phyloP scores from a whole-genome alignment of 1,284 basidiomycete genomes.

The Neotropicomus parvogracilis region DNA sequence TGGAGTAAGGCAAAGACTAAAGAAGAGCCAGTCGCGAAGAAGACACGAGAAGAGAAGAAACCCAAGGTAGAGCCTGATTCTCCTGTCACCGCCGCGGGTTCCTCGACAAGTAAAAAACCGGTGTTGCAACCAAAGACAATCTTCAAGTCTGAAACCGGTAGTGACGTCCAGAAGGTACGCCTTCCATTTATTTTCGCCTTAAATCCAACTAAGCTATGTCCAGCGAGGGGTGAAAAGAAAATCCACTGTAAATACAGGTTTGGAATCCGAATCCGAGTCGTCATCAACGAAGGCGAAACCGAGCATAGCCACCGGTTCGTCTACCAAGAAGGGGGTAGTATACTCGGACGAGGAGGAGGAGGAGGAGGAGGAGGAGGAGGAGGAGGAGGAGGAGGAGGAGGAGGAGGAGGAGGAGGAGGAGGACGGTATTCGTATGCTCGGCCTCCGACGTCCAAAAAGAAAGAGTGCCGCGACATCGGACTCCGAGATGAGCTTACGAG shows the following conservation, averaged over 20 bases:
- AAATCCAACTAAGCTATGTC: conserved; percentile 7
- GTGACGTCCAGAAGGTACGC: conserved; percentile 11
- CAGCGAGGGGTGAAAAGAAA: conserved; percentile 62
- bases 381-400: conserved; percentile 59
- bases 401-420: conserved; percentile 66
- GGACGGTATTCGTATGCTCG: conserved; percentile 30
- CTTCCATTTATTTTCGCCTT: background rate
- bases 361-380: conserved; percentile 58
- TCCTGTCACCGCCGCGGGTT: background rate
- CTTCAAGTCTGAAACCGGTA: background rate
- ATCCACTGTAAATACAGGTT: conserved; percentile 41
- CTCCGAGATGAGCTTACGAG: conserved; percentile 45
- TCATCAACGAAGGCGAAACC: conserved; percentile 13
- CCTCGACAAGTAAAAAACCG: background rate
- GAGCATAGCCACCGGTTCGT: conserved; percentile 18
- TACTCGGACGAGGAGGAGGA: conserved; percentile 65
- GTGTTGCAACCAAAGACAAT: background rate
- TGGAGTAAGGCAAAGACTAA: conserved; percentile 59
- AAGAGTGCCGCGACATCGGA: conserved; percentile 25
- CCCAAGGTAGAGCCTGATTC: conserved; percentile 18
- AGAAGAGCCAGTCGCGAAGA: conserved; percentile 22
- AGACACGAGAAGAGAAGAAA: conserved; percentile 27
- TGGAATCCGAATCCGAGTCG: conserved; percentile 40
- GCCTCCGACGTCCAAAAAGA: conserved; percentile 20
- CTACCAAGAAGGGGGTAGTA: conserved; percentile 45